phyloP scores from a whole-genome alignment of 805 yeast genomes.

The Kluyveromyces aestuarii region DNA sequence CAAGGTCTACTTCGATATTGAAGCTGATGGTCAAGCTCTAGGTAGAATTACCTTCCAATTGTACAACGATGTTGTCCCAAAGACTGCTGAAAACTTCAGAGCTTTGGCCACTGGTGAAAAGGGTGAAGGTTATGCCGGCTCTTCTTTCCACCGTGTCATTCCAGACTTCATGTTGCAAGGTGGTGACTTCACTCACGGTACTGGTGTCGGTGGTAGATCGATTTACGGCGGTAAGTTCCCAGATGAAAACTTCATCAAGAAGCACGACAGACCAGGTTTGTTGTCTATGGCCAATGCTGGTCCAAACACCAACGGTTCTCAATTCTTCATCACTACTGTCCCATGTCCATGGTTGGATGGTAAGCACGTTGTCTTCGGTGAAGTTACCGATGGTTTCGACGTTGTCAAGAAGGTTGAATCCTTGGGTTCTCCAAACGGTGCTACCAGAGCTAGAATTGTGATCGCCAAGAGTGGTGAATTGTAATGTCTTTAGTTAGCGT shows the following conservation, averaged over 20 bases:
- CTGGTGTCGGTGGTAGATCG: slow-evolving; percentile 96
- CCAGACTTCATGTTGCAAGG: slow-evolving; percentile 99
- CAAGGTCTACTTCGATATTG: slow-evolving; percentile 72
- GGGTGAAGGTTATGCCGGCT: slow-evolving; percentile 88
- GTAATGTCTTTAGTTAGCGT: slow-evolving; percentile 10
- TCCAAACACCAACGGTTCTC: slow-evolving; percentile 96
- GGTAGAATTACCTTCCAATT: slow-evolving; percentile 84
- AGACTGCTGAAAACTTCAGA: slow-evolving; percentile 94
- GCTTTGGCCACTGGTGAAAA: slow-evolving; percentile 92
- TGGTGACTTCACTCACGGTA: slow-evolving; percentile 86
- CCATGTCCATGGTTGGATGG: slow-evolving; percentile 87
- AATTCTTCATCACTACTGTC: slow-evolving; percentile 91
- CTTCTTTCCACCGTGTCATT: slow-evolving; percentile 94
- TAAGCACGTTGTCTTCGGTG: slow-evolving; percentile 92
- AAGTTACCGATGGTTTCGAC: slow-evolving; percentile 77
- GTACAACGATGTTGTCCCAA: slow-evolving; percentile 87
- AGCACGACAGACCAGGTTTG: slow-evolving; percentile 74
- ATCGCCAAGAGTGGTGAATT: slow-evolving; percentile 48
- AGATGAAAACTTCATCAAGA: slow-evolving; percentile 67
- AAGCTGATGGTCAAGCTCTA: slow-evolving; percentile 66
- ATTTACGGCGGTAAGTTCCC: slow-evolving; percentile 70
- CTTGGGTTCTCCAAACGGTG: slow-evolving; percentile 65
- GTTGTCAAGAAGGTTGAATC: slow-evolving; percentile 78
- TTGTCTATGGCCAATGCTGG: slow-evolving; percentile 98
- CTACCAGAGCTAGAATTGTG: slow-evolving; percentile 56